Percentiles rank a stretch among this genome's conserved stretches.
These are phyloP conservation scores for Aspergillus conjunctus DNA, from an alignment of 495 filamentous ascomycete species.

Conservation along the genomic window DNA sequence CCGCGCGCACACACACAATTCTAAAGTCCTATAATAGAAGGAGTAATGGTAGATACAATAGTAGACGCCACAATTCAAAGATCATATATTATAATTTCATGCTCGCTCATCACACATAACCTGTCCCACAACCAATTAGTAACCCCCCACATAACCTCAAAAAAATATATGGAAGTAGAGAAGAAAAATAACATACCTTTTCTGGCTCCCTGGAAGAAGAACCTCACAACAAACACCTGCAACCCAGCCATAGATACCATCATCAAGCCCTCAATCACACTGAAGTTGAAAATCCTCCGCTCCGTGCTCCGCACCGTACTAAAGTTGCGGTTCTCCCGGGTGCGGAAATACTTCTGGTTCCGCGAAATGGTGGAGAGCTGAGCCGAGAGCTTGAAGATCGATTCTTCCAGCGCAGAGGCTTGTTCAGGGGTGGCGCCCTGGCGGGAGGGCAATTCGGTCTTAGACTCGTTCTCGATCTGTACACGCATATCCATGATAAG, in stretches of 20 bases:
- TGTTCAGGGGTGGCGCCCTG: slow-evolving; percentile 92
- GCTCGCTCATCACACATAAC: slow-evolving; percentile 43
- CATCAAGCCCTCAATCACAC: slow-evolving; percentile 85
- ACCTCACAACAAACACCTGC: slow-evolving; percentile 96
- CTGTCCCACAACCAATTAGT: slow-evolving; percentile 7
- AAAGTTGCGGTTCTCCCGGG: slow-evolving; percentile 97
- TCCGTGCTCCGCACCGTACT: slow-evolving; percentile 97
- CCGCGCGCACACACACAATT: background rate
- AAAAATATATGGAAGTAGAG: background rate
- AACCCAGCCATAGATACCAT: slow-evolving; percentile 95
- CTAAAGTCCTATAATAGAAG: slow-evolving; percentile 18
- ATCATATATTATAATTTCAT: slow-evolving; percentile 44
- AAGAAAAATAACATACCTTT: slow-evolving; percentile 57
- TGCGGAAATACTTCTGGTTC: slow-evolving; percentile 99
- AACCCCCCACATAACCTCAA: background rate
- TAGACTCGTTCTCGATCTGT: slow-evolving; percentile 92
- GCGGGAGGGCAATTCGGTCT: slow-evolving; percentile 79
- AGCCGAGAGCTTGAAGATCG: slow-evolving; percentile 90
- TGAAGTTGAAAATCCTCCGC: slow-evolving; percentile 94
- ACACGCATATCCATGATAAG: slow-evolving; percentile 18
- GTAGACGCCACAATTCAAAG: slow-evolving; percentile 29
- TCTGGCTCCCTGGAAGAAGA: slow-evolving; percentile 95
- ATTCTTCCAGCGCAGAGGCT: slow-evolving; percentile 87
- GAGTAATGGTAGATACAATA: slow-evolving; percentile 26
- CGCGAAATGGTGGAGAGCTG: slow-evolving; percentile 95